A percentile compares a stretch with the other conserved stretches of the same genome.
Evolutionary conservation across 2,329 filamentous ascomycete species (phyloP).

Genomic region (Fusarium nisikadoi): DNA sequence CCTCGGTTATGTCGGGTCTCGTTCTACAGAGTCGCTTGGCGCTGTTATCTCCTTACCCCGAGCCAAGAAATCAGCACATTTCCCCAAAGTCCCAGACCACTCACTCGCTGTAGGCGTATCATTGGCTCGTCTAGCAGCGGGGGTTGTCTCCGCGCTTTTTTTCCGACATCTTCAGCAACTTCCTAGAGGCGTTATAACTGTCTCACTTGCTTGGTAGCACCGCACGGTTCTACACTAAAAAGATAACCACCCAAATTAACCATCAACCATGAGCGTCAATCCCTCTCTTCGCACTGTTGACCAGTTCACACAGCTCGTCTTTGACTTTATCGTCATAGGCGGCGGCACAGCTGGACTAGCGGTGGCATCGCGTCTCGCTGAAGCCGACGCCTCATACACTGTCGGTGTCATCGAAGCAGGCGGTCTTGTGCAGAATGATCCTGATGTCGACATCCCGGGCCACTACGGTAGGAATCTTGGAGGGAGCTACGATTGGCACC

Average conservation of each 20-base stretch:
- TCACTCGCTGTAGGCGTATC: not conserved
- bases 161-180: not conserved
- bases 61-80: not conserved
- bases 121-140: not conserved
- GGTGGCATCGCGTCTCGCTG: conserved; percentile 59
- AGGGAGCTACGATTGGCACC: conserved; percentile 54
- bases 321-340: conserved; percentile 59
- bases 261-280: conserved; percentile 11
- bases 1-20: not conserved
- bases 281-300: conserved; percentile 14
- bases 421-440: conserved; percentile 43
- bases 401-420: conserved; percentile 49
- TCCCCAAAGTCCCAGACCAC: not conserved
- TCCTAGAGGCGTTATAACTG: conserved; percentile 11
- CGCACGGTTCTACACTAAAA: not conserved
- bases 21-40: not conserved
- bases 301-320: conserved; percentile 40
- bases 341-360: conserved; percentile 66
- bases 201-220: not conserved
- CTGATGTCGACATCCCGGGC: conserved; percentile 54
- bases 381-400: conserved; percentile 47
- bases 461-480: conserved; percentile 51
- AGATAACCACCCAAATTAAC: not conserved
- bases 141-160: not conserved
- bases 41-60: not conserved